Evolutionary conservation across 192 early-diverging fungal species (phyloP).

Genomic region (Rhizoclosmatium sp.): DNA sequence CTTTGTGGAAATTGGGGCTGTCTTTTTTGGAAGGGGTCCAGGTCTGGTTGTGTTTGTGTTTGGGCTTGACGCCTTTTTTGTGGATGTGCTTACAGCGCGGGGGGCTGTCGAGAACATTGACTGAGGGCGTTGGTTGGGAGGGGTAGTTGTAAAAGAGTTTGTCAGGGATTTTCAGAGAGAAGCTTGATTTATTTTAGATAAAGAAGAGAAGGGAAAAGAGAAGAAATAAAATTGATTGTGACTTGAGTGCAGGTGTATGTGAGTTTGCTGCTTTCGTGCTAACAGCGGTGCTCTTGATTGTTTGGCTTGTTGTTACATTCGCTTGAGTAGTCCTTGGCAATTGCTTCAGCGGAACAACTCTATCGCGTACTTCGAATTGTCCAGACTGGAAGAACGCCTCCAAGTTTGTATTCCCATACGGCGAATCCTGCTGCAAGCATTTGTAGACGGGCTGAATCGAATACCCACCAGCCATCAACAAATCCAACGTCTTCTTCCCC

Average conservation of each 20-base stretch:
- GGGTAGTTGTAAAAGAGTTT: neutral
- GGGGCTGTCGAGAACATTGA: constrained; percentile 36
- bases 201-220: neutral
- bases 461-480: neutral
- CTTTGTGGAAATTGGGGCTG: neutral
- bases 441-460: neutral
- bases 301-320: neutral
- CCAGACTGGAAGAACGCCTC: constrained; percentile 8
- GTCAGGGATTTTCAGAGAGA: neutral
- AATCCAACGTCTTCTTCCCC: neutral
- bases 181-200: neutral
- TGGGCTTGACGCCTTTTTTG: neutral
- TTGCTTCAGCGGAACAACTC: neutral
- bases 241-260: neutral
- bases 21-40: neutral
- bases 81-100: constrained; percentile 4
- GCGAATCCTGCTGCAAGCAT: neutral
- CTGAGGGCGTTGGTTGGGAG: neutral
- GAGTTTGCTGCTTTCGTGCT: no score
- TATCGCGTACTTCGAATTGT: neutral
- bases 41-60: neutral
- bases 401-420: constrained; percentile 6
- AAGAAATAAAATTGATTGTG: neutral
- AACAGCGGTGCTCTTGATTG: no score
- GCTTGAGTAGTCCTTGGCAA: neutral